These are phyloP conservation scores for Neopestalotiopsis sp. DNA, from an alignment of 2,329 filamentous ascomycete genomes.

Conservation along the genomic window DNA sequence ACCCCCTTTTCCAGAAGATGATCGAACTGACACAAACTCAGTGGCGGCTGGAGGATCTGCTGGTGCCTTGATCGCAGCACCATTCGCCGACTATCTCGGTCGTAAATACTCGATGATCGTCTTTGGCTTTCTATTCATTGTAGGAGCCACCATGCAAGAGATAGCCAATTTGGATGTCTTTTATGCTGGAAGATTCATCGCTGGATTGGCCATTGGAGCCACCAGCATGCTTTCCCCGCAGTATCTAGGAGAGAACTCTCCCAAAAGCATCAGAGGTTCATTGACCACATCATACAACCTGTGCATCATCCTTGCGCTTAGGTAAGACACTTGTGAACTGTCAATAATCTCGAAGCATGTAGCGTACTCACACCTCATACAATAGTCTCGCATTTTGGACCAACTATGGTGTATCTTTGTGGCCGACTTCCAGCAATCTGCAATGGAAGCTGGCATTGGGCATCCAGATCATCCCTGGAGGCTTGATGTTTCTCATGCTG, in stretches of 20 bases:
- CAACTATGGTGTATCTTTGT: conserved; percentile 29
- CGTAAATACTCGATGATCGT: conserved; percentile 39
- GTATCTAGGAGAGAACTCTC: conserved; percentile 45
- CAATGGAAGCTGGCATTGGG: conserved; percentile 43
- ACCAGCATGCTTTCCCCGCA: conserved; percentile 45
- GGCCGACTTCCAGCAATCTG: conserved; percentile 28
- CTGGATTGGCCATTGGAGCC: conserved; percentile 39
- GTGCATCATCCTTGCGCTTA: conserved; percentile 41
- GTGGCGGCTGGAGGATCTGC: conserved; percentile 42
- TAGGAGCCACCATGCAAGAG: conserved; percentile 41
- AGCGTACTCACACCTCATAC: conserved; percentile 23
- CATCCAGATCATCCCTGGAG: conserved; percentile 44
- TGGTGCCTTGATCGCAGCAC: conserved; percentile 41
- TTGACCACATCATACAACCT: conserved; percentile 46
- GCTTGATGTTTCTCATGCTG: conserved; percentile 39
- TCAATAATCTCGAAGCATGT: accelerated
- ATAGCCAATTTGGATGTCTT: conserved; percentile 40
- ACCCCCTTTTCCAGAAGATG: neutral
- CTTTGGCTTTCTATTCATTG: conserved; percentile 37
- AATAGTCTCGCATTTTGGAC: conserved; percentile 27
- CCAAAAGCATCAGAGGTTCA: conserved; percentile 44
- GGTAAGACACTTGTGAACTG: neutral
- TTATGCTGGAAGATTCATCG: conserved; percentile 41
- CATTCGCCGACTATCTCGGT: conserved; percentile 41
- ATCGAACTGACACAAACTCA: conserved; percentile 18